Percentiles rank a stretch among this genome's conserved stretches.
Evolutionary conservation across 768 basidiomycete genomes (phyloP).

Genomic region (Mycena latifolia): DNA sequence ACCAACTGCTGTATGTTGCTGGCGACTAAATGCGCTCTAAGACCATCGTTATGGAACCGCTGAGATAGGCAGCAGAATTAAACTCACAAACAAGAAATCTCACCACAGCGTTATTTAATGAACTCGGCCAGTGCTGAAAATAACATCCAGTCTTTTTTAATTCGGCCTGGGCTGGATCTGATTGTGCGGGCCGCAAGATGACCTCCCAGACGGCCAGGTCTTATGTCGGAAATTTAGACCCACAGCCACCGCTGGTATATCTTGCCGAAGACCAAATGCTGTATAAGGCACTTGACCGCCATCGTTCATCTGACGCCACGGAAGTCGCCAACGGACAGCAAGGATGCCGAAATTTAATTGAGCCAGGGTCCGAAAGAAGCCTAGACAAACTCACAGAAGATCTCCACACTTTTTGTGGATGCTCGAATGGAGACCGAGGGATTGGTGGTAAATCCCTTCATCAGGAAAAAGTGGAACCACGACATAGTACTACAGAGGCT

Average conservation of each 20-base stretch:
- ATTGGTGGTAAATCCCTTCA: neutral
- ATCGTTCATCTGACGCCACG: constrained; percentile 19
- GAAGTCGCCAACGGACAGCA: constrained; percentile 18
- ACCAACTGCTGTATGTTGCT: no score
- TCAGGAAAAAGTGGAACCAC: no score
- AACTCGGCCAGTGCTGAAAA: constrained; percentile 6
- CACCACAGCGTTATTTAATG: no score
- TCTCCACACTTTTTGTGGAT: constrained; percentile 17
- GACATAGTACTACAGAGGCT: no score
- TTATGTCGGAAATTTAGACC: constrained; percentile 20
- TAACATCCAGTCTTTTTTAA: constrained; percentile 2
- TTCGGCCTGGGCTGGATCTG: constrained; percentile 14
- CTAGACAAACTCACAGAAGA: constrained; percentile 8
- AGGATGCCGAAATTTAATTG: constrained; percentile 30
- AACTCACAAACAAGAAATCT: no score
- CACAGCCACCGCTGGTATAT: constrained; percentile 20
- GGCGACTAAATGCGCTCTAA: no score
- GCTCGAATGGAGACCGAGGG: neutral
- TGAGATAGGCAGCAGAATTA: no score
- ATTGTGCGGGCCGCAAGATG: constrained; percentile 11
- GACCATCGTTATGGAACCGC: no score
- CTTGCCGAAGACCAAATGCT: constrained; percentile 12
- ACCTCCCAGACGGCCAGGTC: constrained; percentile 24
- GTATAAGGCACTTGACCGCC: constrained; percentile 18
- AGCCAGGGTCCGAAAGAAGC: constrained; percentile 33